phyloP scores from a whole-genome alignment of 1,284 basidiomycete species.

The Puccinia triticina region DNA sequence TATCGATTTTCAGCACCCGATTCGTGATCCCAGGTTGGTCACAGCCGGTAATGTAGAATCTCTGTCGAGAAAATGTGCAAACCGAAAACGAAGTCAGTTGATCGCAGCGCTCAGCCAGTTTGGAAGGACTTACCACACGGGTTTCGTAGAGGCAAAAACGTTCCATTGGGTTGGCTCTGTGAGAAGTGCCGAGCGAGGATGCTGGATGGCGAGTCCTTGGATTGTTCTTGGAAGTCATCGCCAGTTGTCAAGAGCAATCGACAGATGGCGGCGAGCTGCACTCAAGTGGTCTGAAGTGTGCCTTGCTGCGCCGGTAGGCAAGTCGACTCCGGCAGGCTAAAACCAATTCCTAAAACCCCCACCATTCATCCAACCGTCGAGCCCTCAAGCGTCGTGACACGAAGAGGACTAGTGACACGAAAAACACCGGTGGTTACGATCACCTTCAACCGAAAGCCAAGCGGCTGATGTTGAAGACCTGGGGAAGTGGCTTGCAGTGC shows the following conservation, averaged over 20 bases:
- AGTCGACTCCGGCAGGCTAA: no score
- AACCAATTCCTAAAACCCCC: no score
- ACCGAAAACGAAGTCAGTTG: not conserved
- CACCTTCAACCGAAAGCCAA: no score
- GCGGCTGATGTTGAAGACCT: not conserved
- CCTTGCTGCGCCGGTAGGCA: not conserved
- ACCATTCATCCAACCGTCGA: no score
- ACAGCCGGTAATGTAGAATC: conserved; percentile 85
- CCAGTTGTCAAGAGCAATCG: not conserved
- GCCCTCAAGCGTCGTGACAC: no score
- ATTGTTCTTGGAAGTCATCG: not conserved
- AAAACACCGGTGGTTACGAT: no score
- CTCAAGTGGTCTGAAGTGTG: no score
- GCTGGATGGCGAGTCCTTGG: not conserved
- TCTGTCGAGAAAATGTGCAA: conserved; percentile 59
- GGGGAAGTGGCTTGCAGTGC: not conserved
- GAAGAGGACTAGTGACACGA: no score
- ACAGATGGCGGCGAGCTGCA: not conserved
- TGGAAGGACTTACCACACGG: conserved; percentile 24
- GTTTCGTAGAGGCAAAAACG: conserved; percentile 48
- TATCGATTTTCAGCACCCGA: conserved; percentile 86
- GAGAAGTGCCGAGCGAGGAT: conserved; percentile 9
- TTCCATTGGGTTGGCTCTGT: conserved; percentile 37
- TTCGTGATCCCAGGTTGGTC: conserved; percentile 81
- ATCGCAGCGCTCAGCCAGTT: not conserved